Percentiles rank a stretch among this genome's conserved stretches.
These are phyloP conservation scores for Fusarium cicatricum DNA, from an alignment of 2,329 filamentous ascomycete genomes.

Conservation along the genomic window DNA sequence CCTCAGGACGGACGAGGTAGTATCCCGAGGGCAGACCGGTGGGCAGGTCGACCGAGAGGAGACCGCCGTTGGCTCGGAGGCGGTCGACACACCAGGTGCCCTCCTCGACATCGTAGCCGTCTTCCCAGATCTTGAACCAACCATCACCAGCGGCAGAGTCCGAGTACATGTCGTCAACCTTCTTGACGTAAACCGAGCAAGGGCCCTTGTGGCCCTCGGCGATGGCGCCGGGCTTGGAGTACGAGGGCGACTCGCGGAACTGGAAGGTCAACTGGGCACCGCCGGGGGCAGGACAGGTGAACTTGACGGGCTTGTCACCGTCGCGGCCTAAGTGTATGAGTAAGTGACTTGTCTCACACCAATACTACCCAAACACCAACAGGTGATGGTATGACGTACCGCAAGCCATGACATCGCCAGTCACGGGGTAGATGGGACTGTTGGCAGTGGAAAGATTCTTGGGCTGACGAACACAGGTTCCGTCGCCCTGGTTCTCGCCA, in stretches of 20 bases:
- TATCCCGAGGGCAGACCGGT: constrained; percentile 67
- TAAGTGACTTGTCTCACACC: background rate
- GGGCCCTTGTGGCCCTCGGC: constrained; percentile 72
- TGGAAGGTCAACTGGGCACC: constrained; percentile 70
- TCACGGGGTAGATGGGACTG: constrained; percentile 64
- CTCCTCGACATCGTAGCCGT: constrained; percentile 66
- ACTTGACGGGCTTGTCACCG: constrained; percentile 56
- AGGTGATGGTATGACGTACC: constrained; percentile 55
- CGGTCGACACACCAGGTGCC: constrained; percentile 75
- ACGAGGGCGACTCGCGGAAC: constrained; percentile 69
- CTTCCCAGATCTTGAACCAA: constrained; percentile 82
- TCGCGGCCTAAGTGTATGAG: constrained; percentile 48
- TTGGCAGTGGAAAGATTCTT: constrained; percentile 60
- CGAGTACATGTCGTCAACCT: constrained; percentile 63
- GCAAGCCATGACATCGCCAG: constrained; percentile 73
- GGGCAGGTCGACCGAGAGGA: constrained; percentile 70
- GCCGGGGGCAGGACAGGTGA: constrained; percentile 57
- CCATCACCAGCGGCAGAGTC: constrained; percentile 67
- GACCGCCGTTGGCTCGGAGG: constrained; percentile 69
- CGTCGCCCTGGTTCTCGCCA: constrained; percentile 71
- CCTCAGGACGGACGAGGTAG: constrained; percentile 76
- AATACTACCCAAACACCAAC: background rate
- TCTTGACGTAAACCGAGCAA: constrained; percentile 78
- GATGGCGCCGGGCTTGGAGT: constrained; percentile 61
- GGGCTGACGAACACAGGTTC: constrained; percentile 75